Percentiles rank a stretch among this genome's conserved stretches.
Conservation (phyloP, 1,139 yeast species). For the Hansenula lynferdii region DNA sequence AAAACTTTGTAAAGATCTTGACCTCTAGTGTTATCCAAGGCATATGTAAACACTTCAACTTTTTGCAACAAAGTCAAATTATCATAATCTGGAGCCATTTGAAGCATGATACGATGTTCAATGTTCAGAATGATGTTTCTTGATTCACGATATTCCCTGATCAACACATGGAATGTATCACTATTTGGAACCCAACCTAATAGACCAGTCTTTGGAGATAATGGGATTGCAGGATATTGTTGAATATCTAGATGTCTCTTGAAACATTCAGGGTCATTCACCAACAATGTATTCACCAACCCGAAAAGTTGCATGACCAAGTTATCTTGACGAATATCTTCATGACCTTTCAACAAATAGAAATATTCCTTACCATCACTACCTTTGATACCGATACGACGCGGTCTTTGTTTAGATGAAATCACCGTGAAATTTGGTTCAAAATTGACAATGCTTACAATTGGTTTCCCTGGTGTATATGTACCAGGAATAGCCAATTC, state of each 20-base stretch:
- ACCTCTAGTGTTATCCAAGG: constrained; percentile 92
- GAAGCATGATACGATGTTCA: constrained; percentile 93
- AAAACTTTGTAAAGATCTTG: constrained; percentile 93
- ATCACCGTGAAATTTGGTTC: constrained; percentile 87
- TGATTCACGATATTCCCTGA: constrained; percentile 88
- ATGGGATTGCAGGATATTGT: constrained; percentile 86
- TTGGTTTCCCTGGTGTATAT: constrained; percentile 78
- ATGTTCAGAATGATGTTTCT: constrained; percentile 85
- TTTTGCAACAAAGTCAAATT: constrained; percentile 82
- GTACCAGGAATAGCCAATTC: constrained; percentile 95
- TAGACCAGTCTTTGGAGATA: constrained; percentile 95
- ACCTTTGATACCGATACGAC: constrained; percentile 74
- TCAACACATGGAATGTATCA: constrained; percentile 92
- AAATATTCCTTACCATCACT: constrained; percentile 90
- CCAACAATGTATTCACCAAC: constrained; percentile 81
- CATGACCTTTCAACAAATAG: constrained; percentile 88
- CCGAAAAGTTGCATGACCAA: constrained; percentile 98
- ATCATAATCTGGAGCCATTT: constrained; percentile 98
- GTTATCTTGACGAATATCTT: constrained; percentile 96
- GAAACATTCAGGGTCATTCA: constrained; percentile 93
- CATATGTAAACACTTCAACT: constrained; percentile 95
- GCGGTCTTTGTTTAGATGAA: constrained; percentile 93
- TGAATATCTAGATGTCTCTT: constrained; percentile 94
- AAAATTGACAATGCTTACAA: constrained; percentile 65
- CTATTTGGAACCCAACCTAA: constrained; percentile 97